Evolutionary conservation across 129 eudicot species (phyloP), one percentile per base, ranked within the genome.

Genomic region (Flaveria bidentis): DNA sequence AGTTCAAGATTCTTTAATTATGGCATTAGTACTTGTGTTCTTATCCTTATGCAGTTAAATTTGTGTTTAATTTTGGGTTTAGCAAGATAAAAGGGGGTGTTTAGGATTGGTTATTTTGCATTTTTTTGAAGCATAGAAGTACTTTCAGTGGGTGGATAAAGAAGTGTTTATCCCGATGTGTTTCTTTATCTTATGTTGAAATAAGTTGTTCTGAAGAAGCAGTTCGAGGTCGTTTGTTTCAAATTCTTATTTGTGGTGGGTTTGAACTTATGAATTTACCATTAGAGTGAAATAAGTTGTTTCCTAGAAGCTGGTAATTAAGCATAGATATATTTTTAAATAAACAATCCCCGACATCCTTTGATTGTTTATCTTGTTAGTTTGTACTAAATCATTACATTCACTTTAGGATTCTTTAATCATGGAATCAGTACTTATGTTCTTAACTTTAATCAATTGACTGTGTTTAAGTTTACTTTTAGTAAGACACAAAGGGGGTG

Each of bases 1-100:
- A 56, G 10, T 69, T 16, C 49, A 77, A 69, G 57, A 69, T 77
- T 56, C 49, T 68, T 23, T 69, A 57, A 46, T 69, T 11, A 55
- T 26, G 69, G 57, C 41, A 50, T 64, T 33, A 33, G 55, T 11
- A 41, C 53, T 52, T 71, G 0, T 74, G 22, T 44, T 28, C n/a
- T 33, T 39, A 55, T 10, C 46, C 45, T 44, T 74, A 44, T 45
- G 52, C 14, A 50, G 4, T 52, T 13, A n/a, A 49, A 33, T 4
- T 76, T 51, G 30, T 65, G 73, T 9, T 64, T 56, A 76, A 20
- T 4, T 64, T 49, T 23, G 45, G 57, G 39, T 30, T 28, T 63
- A 28, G 44, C 14, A 6, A 63, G 69, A 30, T 9, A 63, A 1
- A 15, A 63, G 39, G 22, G 22, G 22, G 44, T 30, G 69, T 30